Percentiles rank a stretch among this genome's conserved stretches.
Evolutionary conservation across 2,329 filamentous ascomycete genomes (phyloP).

Genomic region (Mycogone perniciosa): DNA sequence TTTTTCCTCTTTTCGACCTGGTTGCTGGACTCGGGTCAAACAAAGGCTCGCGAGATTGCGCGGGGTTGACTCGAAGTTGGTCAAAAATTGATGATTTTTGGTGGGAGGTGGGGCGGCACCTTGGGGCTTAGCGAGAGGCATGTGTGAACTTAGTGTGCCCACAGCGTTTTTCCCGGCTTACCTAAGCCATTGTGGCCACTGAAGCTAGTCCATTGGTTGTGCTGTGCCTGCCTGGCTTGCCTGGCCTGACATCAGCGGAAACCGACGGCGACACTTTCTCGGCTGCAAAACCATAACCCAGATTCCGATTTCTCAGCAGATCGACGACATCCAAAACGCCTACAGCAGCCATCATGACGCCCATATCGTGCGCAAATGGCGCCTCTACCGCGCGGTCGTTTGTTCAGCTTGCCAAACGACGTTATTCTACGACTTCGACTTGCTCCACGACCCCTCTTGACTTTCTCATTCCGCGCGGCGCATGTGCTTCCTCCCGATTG

Average conservation of each 20-base stretch:
- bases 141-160: slow-evolving; percentile 5
- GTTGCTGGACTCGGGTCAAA: slow-evolving; percentile 12
- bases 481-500: slow-evolving; percentile 11
- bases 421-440: slow-evolving; percentile 22
- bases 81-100: slow-evolving; percentile 38
- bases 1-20: slow-evolving; percentile 12
- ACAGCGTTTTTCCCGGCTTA: slow-evolving; percentile 12
- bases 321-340: slow-evolving; percentile 2
- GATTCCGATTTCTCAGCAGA: slow-evolving; percentile 14
- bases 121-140: slow-evolving; percentile 32
- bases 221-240: neutral
- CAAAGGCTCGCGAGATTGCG: slow-evolving; percentile 21
- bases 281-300: neutral
- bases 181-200: slow-evolving; percentile 3
- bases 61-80: slow-evolving; percentile 31
- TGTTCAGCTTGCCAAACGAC: slow-evolving; percentile 34
- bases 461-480: slow-evolving; percentile 34
- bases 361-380: slow-evolving; percentile 33
- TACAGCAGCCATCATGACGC: slow-evolving; percentile 23
- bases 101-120: slow-evolving; percentile 35
- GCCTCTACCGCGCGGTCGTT: slow-evolving; percentile 35
- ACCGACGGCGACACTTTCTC: slow-evolving; percentile 3
- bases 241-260: slow-evolving; percentile 8
- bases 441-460: slow-evolving; percentile 27
- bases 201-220: neutral